Evolutionary conservation across 345 rosid species (phyloP), one percentile per base, ranked within the genome.

Genomic region (Zanthoxylum bungeanum): DNA sequence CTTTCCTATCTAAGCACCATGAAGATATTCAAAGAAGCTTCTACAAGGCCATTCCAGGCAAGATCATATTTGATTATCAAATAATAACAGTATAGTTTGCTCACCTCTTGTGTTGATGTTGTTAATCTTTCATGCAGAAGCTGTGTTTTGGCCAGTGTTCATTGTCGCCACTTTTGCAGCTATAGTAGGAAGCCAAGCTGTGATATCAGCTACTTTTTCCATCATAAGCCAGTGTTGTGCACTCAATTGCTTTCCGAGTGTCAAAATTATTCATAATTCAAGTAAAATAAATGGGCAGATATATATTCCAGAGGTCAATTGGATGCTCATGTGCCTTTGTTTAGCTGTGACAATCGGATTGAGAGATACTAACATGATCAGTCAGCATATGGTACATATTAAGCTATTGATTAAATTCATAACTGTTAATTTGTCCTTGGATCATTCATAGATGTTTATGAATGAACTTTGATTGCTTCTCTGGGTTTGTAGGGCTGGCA

Each of bases 121-220:
- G 3, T n/a, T 67, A n/a, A 12, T 75, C n/a, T 69, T 70, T 53
- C 59, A 34, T 80, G 85, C 86, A 93, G 97, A 90, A 77, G 79
- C 85, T 44, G 84, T 91, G 22, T 88, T 90, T 83, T 90, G 98
- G 97, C 97, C 97, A 30, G 90, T 90, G 77, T 84, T 90, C 80
- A 78, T 88, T 10, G 87, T 91, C 62, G 93, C 98, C 59, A 93
- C 88, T 79, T 76, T 86, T 75, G 96, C 98, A 52, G 87, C 96
- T 30, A 79, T 90, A 6, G 90, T 93, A 5, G 94, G 96, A 82
- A 90, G 98, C 70, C 97, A 91, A 79, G 97, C 98, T 68, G 93
- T 90, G 7, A 82, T 93, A 71, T 87, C 91, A 9, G 97, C 94
- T 56, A 92, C 98, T 17, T 93, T 93, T 81, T 87, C 98, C 57